These are phyloP conservation scores for Claviceps digitariae DNA, from an alignment of 2,329 filamentous ascomycete species.

Conservation along the genomic window DNA sequence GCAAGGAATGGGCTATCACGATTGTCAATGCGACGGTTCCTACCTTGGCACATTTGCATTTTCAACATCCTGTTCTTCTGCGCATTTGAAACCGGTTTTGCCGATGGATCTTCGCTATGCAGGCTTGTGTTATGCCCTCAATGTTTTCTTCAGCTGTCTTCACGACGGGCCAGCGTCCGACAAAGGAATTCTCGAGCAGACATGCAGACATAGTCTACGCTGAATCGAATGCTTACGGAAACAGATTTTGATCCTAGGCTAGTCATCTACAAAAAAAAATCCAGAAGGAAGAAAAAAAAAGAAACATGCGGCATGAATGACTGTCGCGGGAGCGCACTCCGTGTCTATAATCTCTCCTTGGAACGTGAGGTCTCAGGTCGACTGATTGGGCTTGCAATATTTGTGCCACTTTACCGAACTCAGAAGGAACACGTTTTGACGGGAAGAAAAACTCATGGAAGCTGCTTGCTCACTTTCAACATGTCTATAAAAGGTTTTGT, in stretches of 20 bases:
- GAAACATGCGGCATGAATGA: not conserved
- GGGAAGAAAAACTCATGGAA: not conserved
- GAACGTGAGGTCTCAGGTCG: not conserved
- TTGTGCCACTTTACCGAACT: not conserved
- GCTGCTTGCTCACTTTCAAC: not conserved
- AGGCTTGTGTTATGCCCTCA: not conserved
- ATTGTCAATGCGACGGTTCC: no score
- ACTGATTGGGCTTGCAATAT: not conserved
- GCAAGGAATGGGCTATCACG: not conserved
- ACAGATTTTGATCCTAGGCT: not conserved
- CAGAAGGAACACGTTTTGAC: not conserved
- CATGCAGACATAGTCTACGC: not conserved
- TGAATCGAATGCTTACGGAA: not conserved
- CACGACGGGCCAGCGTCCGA: not conserved
- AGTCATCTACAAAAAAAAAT: not conserved
- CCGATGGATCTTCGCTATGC: not conserved
- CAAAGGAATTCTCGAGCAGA: not conserved
- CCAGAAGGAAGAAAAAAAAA: not conserved
- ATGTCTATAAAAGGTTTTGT: not conserved
- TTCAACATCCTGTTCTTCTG: not conserved
- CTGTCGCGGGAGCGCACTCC: not conserved
- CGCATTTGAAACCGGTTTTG: not conserved
- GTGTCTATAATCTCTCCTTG: not conserved
- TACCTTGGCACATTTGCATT: not conserved
- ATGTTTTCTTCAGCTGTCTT: not conserved